Conservation (phyloP, 1,284 basidiomycete species). For the Neotropicomus parvogracilis region DNA sequence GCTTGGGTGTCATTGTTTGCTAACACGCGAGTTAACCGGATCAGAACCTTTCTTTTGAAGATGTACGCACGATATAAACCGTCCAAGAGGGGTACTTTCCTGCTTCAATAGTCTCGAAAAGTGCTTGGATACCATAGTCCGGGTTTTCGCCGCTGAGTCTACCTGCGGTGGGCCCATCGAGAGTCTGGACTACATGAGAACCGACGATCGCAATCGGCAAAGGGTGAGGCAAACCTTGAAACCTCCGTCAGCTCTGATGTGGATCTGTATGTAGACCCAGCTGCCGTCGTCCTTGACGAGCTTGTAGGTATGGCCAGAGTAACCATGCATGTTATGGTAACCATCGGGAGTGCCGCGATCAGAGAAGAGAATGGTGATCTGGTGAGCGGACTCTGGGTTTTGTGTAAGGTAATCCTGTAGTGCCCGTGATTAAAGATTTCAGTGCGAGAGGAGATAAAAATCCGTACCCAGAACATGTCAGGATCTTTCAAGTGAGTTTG, state of each 20-base stretch:
- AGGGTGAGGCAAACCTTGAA: conserved; percentile 52
- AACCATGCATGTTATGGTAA: conserved; percentile 82
- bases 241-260: conserved; percentile 72
- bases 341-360: conserved; percentile 91
- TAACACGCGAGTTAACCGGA: conserved; percentile 29
- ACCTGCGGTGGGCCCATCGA: conserved; percentile 54
- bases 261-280: conserved; percentile 83
- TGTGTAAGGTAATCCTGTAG: conserved; percentile 82
- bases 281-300: conserved; percentile 78
- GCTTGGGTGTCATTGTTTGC: conserved; percentile 88
- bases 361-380: conserved; percentile 85
- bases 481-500: conserved; percentile 84
- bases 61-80: conserved; percentile 59
- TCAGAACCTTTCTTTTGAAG: background rate
- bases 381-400: conserved; percentile 90
- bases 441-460: background rate
- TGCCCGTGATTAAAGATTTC: conserved; percentile 2
- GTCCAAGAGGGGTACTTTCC: conserved; percentile 80
- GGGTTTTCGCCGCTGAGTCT: conserved; percentile 71
- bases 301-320: conserved; percentile 92
- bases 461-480: conserved; percentile 74
- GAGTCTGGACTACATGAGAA: conserved; percentile 42
- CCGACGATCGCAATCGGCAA: background rate
- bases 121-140: conserved; percentile 73
- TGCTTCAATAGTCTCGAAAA: conserved; percentile 79